These are phyloP conservation scores for Pseudogymnoascus sp. DNA, from an alignment of 2,329 filamentous ascomycete genomes.

Conservation along the genomic window DNA sequence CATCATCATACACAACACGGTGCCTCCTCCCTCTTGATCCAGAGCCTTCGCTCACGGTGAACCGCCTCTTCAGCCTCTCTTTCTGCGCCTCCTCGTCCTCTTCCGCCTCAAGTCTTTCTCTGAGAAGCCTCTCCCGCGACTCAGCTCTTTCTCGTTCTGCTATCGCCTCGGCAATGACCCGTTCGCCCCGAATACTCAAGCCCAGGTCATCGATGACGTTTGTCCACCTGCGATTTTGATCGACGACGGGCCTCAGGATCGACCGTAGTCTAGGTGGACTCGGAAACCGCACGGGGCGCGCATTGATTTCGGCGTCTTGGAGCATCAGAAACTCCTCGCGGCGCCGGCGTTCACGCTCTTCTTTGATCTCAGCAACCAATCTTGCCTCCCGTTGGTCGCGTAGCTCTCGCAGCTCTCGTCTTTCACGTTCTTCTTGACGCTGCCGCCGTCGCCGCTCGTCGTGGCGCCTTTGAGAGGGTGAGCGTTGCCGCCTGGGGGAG, in stretches of 20 bases:
- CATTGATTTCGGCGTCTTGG: slow-evolving; percentile 26
- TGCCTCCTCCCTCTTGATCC: slow-evolving; percentile 21
- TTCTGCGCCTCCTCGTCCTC: slow-evolving; percentile 20
- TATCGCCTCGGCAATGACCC: slow-evolving; percentile 13
- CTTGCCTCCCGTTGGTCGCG: slow-evolving; percentile 16
- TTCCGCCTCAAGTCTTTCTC: slow-evolving; percentile 4
- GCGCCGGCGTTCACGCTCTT: slow-evolving; percentile 7
- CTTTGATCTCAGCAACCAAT: slow-evolving; percentile 12
- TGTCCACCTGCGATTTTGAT: slow-evolving; percentile 16
- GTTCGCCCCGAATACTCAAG: slow-evolving; percentile 13
- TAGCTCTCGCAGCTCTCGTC: slow-evolving; percentile 9
- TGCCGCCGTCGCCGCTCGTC: slow-evolving; percentile 13
- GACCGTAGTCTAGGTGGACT: slow-evolving; percentile 13
- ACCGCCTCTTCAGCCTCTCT: slow-evolving; percentile 20
- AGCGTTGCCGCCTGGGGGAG: slow-evolving; percentile 21
- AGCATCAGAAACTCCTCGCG: slow-evolving; percentile 18
- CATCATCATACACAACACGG: slow-evolving; percentile 25
- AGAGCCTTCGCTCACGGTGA: slow-evolving; percentile 18
- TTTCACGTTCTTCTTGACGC: slow-evolving; percentile 12
- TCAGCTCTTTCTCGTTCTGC: background rate
- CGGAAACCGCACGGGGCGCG: slow-evolving; percentile 16
- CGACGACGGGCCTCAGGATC: slow-evolving; percentile 18
- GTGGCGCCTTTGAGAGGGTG: slow-evolving; percentile 12
- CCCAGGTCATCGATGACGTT: slow-evolving; percentile 17
- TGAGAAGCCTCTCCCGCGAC: slow-evolving; percentile 14